These are phyloP conservation scores for Calonectria fujianensis DNA, from an alignment of 2,329 filamentous ascomycete genomes.

Conservation along the genomic window DNA sequence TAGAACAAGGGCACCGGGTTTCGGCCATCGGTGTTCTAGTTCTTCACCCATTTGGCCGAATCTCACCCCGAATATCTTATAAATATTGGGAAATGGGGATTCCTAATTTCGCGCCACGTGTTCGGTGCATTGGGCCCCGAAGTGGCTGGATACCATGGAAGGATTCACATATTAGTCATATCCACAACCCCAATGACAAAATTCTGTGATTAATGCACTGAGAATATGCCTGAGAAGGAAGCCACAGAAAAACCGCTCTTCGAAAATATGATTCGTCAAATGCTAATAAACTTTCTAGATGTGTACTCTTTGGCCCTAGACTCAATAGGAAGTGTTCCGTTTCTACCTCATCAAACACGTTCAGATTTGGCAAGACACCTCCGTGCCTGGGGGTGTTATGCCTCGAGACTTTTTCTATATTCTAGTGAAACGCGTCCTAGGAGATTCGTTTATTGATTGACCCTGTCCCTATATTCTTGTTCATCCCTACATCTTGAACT, in stretches of 20 bases:
- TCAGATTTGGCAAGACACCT: background rate
- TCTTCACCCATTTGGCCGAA: background rate
- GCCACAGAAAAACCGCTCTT: background rate
- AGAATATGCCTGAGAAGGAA: background rate
- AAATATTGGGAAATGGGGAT: background rate
- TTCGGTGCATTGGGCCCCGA: background rate
- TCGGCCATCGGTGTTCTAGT: background rate
- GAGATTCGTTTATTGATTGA: background rate
- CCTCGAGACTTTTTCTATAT: background rate
- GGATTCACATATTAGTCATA: background rate
- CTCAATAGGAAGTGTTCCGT: background rate
- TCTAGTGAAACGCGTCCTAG: background rate
- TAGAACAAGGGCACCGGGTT: background rate
- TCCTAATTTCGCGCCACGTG: background rate
- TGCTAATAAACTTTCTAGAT: background rate
- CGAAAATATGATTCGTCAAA: background rate
- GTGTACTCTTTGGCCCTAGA: background rate
- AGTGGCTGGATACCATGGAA: background rate
- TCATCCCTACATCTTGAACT: background rate
- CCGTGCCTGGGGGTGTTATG: background rate
- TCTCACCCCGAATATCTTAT: constrained; percentile 1
- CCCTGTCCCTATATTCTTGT: background rate
- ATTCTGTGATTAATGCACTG: background rate
- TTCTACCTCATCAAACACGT: background rate
- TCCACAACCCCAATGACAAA: background rate